phyloP scores from a whole-genome alignment of 805 yeast genomes.

The Zygotorulaspora danielsina region DNA sequence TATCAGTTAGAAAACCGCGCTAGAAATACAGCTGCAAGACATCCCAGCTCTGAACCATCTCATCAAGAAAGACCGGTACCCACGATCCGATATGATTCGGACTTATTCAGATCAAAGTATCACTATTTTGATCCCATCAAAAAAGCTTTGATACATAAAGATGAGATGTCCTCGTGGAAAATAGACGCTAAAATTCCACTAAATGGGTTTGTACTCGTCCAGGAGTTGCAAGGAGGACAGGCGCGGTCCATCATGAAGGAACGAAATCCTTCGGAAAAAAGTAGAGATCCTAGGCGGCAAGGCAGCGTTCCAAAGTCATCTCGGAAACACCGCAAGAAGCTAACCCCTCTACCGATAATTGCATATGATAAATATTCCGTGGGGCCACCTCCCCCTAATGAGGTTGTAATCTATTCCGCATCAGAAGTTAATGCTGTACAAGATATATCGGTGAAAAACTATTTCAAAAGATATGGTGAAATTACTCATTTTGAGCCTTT shows the following conservation, averaged over 20 bases:
- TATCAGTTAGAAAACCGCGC: slow-evolving; percentile 1
- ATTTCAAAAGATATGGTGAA: slow-evolving; percentile 59
- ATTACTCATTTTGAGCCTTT: slow-evolving; percentile 55
- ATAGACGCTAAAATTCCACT: slow-evolving; percentile 20
- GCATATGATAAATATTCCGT: slow-evolving; percentile 67
- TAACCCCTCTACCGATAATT: slow-evolving; percentile 28
- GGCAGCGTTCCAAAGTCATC: slow-evolving; percentile 5
- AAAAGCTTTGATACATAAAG: slow-evolving; percentile 20
- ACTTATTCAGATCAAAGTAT: slow-evolving; percentile 24
- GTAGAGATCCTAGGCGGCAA: slow-evolving; percentile 29
- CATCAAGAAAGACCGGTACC: slow-evolving; percentile 22
- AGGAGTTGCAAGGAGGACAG: slow-evolving; percentile 18
- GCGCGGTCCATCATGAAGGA: slow-evolving; percentile 18
- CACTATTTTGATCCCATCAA: slow-evolving; percentile 31
- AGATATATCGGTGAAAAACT: slow-evolving; percentile 40
- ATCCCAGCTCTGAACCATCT: neutral
- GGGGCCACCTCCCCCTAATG: slow-evolving; percentile 69
- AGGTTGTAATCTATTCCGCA: slow-evolving; percentile 61
- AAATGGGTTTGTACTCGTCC: slow-evolving; percentile 26
- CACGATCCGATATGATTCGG: slow-evolving; percentile 21
- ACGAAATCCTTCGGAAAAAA: slow-evolving; percentile 18
- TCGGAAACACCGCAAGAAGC: slow-evolving; percentile 17
- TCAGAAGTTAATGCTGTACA: slow-evolving; percentile 17
- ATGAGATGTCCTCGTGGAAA: slow-evolving; percentile 28
- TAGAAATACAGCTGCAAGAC: neutral